phyloP scores from a whole-genome alignment of 1,284 basidiomycete species.

The Veloporphyrellus conicus region DNA sequence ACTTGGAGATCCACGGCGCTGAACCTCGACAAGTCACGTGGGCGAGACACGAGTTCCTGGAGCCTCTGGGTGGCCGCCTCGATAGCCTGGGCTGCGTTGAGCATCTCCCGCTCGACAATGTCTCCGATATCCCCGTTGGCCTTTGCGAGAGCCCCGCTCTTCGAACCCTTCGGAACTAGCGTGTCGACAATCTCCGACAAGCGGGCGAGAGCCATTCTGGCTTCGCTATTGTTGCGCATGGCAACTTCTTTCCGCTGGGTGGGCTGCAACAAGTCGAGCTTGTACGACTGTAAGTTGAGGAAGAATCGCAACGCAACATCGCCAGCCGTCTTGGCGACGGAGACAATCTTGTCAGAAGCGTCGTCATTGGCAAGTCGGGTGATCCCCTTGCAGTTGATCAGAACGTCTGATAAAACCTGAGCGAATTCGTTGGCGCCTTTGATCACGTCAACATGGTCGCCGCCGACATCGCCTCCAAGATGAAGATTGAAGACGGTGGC shows the following conservation, averaged over 20 bases:
- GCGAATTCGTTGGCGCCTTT: slow-evolving; percentile 96
- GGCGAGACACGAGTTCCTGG: slow-evolving; percentile 86
- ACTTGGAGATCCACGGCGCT: slow-evolving; percentile 92
- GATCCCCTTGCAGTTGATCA: slow-evolving; percentile 93
- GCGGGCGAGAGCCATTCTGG: slow-evolving; percentile 74
- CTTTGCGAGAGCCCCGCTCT: slow-evolving; percentile 65
- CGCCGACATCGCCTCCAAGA: slow-evolving; percentile 83
- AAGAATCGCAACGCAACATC: slow-evolving; percentile 90
- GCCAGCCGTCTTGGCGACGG: slow-evolving; percentile 81
- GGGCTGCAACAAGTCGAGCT: slow-evolving; percentile 74
- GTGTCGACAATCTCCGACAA: slow-evolving; percentile 86
- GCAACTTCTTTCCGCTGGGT: slow-evolving; percentile 82
- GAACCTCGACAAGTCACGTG: slow-evolving; percentile 79
- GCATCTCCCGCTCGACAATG: slow-evolving; percentile 96
- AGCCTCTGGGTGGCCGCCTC: slow-evolving; percentile 88
- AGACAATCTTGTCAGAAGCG: slow-evolving; percentile 84
- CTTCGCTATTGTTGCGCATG: slow-evolving; percentile 86
- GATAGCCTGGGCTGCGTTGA: slow-evolving; percentile 88
- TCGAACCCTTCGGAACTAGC: slow-evolving; percentile 80
- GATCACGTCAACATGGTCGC: slow-evolving; percentile 97
- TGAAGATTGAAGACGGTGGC: slow-evolving; percentile 92
- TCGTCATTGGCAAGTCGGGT: slow-evolving; percentile 91
- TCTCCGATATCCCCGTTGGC: slow-evolving; percentile 94
- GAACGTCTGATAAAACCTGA: slow-evolving; percentile 87
- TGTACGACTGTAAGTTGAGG: slow-evolving; percentile 94